Base-by-base conservation (phyloP, 2,329 filamentous ascomycete genomes). In the Calonectria hongkongensis region DNA sequence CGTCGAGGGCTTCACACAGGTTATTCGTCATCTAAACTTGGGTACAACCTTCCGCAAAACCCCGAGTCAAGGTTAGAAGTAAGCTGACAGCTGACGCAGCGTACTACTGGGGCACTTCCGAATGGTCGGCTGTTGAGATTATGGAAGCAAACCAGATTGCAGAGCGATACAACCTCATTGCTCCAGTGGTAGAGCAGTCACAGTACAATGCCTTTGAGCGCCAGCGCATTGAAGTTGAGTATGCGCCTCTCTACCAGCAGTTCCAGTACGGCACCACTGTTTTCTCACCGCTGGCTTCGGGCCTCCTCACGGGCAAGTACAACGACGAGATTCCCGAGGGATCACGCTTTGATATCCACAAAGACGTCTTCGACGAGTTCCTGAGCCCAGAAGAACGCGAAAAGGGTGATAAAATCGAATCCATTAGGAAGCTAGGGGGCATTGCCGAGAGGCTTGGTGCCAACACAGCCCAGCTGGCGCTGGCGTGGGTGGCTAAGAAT, bases 91-190 rank as follows among this genome's bases (percentile, higher is more conserved):
- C 8, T 18, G 16, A n/a, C 15, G 27, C 36, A 45, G 78, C 78
- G 28, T 79, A 79, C 71, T 79, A 79, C 78, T 79, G 78, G 78
- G 92, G 92, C 47, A 94, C 92, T 0, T 92, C 90, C 1, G 92
- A 94, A 83, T 94, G 92, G 92, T 88, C 86, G 74, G 91, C 92
- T 50, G 87, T 89, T 72, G 91, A 94, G 85, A 93, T 94, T 77
- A 88, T 88, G 10, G 87, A 91, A 73, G 92, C 92, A 0, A 80
- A 70, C 82, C 73, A 78, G 30, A 90, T 85, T 71, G 91, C 92
- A 25, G 89, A 91, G 76, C 86, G 87, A 75, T 86, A 93, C 15
- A 87, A 88, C n/a, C 85, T 94, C 39, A 89, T 94, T 68, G 90
- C 88, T 0, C 92, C 92, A 2, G 80, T 92, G 2, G 89, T 92